Evolutionary conservation across 257 asterid genomes (phyloP).

Genomic region (Nicotiana noctiflora): DNA sequence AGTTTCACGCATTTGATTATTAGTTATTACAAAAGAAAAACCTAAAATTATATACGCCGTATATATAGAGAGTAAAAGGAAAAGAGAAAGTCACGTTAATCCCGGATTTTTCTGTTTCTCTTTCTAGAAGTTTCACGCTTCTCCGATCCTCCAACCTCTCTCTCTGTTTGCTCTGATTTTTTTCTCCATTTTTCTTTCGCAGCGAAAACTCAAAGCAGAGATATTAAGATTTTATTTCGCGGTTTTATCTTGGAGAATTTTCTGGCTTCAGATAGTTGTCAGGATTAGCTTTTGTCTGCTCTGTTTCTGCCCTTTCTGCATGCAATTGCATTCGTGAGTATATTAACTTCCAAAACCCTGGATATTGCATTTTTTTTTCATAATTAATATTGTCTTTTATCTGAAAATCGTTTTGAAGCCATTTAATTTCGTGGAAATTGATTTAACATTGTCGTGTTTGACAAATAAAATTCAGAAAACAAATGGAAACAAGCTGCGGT

Average conservation of each 20-base stretch:
- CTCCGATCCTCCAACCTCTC: neutral
- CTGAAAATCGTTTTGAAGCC: neutral
- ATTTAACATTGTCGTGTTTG: neutral
- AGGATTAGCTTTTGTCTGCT: neutral
- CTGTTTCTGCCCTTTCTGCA: neutral
- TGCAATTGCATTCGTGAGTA: neutral
- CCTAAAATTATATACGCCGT: neutral
- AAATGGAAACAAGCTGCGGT: neutral
- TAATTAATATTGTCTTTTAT: neutral
- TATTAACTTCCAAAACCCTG: neutral
- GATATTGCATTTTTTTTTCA: neutral
- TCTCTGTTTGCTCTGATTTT: neutral
- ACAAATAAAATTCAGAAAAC: too few relatives aligned
- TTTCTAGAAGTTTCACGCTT: constrained; percentile 7
- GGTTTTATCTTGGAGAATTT: neutral
- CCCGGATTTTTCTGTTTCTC: neutral
- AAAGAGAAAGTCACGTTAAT: neutral
- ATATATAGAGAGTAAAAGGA: neutral
- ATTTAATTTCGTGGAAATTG: neutral
- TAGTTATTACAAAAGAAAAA: neutral
- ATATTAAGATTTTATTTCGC: neutral
- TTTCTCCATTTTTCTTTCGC: neutral
- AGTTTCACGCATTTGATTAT: neutral
- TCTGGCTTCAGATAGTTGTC: neutral
- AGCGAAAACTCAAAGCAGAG: neutral